These are phyloP conservation scores for Kondoa malvinella DNA, from an alignment of 768 basidiomycete species.

Conservation along the genomic window DNA sequence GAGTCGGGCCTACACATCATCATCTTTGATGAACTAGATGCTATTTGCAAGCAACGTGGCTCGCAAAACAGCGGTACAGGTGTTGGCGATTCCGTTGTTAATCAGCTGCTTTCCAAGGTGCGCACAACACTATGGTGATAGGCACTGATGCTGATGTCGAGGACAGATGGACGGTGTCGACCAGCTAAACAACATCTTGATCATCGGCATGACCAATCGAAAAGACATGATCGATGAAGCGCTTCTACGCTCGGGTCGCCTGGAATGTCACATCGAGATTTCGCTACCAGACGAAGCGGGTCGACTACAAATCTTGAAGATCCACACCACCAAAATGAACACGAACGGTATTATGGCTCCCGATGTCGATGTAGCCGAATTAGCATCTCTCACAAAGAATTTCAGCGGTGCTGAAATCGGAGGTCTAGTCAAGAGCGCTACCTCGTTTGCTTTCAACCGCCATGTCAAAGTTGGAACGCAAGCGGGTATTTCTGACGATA, in stretches of 20 bases:
- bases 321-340: slow-evolving; percentile 91
- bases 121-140: slow-evolving; percentile 14
- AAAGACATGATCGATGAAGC: slow-evolving; percentile 98
- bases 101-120: slow-evolving; percentile 92
- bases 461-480: slow-evolving; percentile 97
- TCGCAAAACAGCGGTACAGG: slow-evolving; percentile 79
- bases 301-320: slow-evolving; percentile 77
- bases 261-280: slow-evolving; percentile 99
- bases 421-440: slow-evolving; percentile 92
- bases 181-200: slow-evolving; percentile 92
- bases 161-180: slow-evolving; percentile 96
- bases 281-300: slow-evolving; percentile 88
- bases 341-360: slow-evolving; percentile 70
- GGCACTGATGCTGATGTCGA: neutral
- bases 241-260: slow-evolving; percentile 85
- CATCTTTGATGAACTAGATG: slow-evolving; percentile 97
- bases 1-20: slow-evolving; percentile 97
- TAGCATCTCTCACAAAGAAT: slow-evolving; percentile 78
- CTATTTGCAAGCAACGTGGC: slow-evolving; percentile 96
- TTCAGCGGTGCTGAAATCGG: slow-evolving; percentile 93
- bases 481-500: slow-evolving; percentile 88
- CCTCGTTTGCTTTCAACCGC: slow-evolving; percentile 91
- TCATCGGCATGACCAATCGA: slow-evolving; percentile 99
- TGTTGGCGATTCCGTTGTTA: slow-evolving; percentile 97
- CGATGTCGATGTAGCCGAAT: slow-evolving; percentile 66